Evolutionary conservation across 805 yeast genomes (phyloP), one percentile per base, ranked within the genome.

Genomic region (Wickerhamomyces rabaulensis): DNA sequence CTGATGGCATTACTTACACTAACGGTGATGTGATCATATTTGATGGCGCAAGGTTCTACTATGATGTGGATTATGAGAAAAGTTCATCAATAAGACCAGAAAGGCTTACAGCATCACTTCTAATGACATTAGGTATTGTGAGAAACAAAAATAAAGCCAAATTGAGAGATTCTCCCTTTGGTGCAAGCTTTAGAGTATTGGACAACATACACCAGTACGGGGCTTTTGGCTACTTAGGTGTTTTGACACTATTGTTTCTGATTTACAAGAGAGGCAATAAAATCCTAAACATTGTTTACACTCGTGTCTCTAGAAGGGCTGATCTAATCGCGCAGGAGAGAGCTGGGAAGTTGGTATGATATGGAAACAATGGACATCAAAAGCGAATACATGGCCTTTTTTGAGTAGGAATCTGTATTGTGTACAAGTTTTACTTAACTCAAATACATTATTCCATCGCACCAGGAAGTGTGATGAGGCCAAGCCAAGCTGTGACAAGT

Each of bases 21-120:
- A 58, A 65, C 2, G 92, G 91, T 6, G 87, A 84, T 58, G 68
- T 78, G 0, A 56, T 86, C 2, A 61, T 86, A 2, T 63, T 83
- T 29, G 75, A 67, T 60, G 69, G 62, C 51, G 51, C 47, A 51
- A 72, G 69, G 54, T 54, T 63, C 48, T 71, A 57, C 48, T 68
- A 66, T 50, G 68, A 65, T 35, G 48, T 41, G 2, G 69, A 65
- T 50, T 16, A 33, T 16, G 36, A 33, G 20, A 10, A 4, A 33
- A 17, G 12, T 12, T 16, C 36, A 16, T 9, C 36, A 33, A 33
- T 33, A 6, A 33, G 16, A 16, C 45, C 65, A 4, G 49, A 57
- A 0, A 42, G 46, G 15, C 60, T 58, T 5, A 39, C 42, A 19
- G 31, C 49, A 3, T 19, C 20, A 6, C 10, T 57, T 10, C 40